Conservation (phyloP, 164 flowering plant species). For the Umbellularia californica region DNA sequence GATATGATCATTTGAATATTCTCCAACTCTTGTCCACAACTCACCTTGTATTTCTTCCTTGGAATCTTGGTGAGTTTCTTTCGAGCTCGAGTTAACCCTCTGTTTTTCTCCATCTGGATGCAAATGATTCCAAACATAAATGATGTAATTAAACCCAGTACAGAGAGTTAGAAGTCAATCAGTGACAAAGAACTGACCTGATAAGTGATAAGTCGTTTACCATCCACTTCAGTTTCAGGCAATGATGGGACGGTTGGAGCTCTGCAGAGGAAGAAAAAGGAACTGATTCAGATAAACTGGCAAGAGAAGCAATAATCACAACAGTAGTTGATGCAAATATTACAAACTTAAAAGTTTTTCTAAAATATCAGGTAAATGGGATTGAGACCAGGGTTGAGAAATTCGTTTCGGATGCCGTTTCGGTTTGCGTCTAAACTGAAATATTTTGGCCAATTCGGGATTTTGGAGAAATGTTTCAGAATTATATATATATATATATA, state of each 20-base stretch:
- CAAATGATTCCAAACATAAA: not conserved
- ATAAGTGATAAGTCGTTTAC: constrained; percentile 62
- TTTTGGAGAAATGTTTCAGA: too few relatives aligned
- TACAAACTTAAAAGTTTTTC: not conserved
- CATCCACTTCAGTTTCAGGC: constrained; percentile 59
- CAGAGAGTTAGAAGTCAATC: not conserved
- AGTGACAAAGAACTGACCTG: constrained; percentile 44
- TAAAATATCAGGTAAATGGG: too few relatives aligned
- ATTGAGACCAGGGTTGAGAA: not conserved
- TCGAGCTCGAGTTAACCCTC: constrained; percentile 80
- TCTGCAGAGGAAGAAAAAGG: constrained; percentile 33
- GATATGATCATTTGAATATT: not conserved
- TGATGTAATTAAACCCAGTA: not conserved
- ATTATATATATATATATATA: too few relatives aligned
- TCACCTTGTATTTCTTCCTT: constrained; percentile 93
- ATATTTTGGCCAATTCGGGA: too few relatives aligned
- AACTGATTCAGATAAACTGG: not conserved
- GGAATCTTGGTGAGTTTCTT: constrained; percentile 78
- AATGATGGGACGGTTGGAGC: constrained; percentile 27
- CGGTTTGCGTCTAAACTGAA: too few relatives aligned
- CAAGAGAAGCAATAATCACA: not conserved
- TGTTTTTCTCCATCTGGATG: constrained; percentile 85
- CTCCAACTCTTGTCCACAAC: not conserved
- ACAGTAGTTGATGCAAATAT: not conserved
- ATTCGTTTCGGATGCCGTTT: too few relatives aligned